These are phyloP conservation scores for Xylaria sp. DNA, from an alignment of 2,329 filamentous ascomycete species.

Conservation along the genomic window DNA sequence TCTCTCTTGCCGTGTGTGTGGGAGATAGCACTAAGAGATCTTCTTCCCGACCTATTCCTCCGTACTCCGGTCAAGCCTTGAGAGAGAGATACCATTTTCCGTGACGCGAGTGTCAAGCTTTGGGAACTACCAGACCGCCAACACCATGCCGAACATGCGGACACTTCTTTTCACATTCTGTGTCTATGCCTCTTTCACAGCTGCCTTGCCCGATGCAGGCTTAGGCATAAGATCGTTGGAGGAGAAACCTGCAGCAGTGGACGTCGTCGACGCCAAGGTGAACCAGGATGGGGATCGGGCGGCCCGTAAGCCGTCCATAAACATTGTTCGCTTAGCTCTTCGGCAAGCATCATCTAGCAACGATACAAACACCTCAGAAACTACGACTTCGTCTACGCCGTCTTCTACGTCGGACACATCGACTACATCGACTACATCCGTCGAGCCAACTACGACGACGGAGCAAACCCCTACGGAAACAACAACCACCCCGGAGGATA, in stretches of 20 bases:
- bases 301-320: constrained; percentile 66
- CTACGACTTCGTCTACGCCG: constrained; percentile 17
- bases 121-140: neutral
- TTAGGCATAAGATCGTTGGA: constrained; percentile 32
- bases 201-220: constrained; percentile 45
- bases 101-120: neutral
- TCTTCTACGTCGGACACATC: constrained; percentile 18
- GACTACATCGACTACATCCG: constrained; percentile 9
- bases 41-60: neutral
- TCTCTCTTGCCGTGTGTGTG: neutral
- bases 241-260: constrained; percentile 25
- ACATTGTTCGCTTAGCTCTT: constrained; percentile 68
- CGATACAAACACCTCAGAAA: constrained; percentile 39
- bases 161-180: constrained; percentile 44
- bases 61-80: neutral
- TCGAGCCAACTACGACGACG: constrained; percentile 20
- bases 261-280: constrained; percentile 18
- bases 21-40: too few relatives aligned
- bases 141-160: constrained; percentile 48
- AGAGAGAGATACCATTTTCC: neutral
- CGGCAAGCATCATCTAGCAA: constrained; percentile 54
- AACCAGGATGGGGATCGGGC: constrained; percentile 33
- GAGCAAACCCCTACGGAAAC: constrained; percentile 35
- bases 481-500: constrained; percentile 23
- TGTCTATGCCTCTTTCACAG: constrained; percentile 40